Evolutionary conservation across 345 rosid genomes (phyloP).

Genomic region (Rhodamnia rubescens): DNA sequence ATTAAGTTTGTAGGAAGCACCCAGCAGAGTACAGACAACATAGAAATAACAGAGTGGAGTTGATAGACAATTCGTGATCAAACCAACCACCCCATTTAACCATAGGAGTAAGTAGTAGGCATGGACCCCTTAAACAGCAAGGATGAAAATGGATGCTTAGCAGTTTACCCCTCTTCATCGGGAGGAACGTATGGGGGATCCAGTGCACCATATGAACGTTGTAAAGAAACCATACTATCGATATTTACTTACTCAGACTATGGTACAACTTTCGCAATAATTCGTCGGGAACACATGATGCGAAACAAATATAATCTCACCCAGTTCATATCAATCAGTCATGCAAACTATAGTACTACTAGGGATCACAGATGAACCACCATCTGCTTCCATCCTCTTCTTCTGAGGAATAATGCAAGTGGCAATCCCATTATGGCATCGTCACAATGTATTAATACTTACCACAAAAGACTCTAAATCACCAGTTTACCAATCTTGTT

Average conservation of each 20-base stretch:
- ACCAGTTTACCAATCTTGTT: rapidly evolving
- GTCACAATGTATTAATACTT: background rate
- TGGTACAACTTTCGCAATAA: background rate
- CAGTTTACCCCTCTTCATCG: no score
- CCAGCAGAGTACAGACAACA: background rate
- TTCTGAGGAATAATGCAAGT: background rate
- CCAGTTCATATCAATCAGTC: background rate
- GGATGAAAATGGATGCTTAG: background rate
- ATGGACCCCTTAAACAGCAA: background rate
- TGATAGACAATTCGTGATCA: background rate
- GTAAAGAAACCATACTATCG: background rate
- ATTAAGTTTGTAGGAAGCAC: background rate
- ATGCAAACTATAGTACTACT: background rate
- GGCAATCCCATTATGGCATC: background rate
- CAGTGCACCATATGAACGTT: no score
- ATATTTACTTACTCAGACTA: background rate
- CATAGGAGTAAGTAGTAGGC: background rate
- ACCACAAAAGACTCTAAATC: background rate
- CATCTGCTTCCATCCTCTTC: background rate
- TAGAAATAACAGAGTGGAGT: background rate
- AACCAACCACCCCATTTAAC: background rate
- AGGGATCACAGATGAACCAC: background rate
- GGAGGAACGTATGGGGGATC: no score
- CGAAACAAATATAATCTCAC: background rate
- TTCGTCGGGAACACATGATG: background rate